phyloP scores from a whole-genome alignment of 1,284 basidiomycete genomes.

The Exobasidium cylindrosporum region DNA sequence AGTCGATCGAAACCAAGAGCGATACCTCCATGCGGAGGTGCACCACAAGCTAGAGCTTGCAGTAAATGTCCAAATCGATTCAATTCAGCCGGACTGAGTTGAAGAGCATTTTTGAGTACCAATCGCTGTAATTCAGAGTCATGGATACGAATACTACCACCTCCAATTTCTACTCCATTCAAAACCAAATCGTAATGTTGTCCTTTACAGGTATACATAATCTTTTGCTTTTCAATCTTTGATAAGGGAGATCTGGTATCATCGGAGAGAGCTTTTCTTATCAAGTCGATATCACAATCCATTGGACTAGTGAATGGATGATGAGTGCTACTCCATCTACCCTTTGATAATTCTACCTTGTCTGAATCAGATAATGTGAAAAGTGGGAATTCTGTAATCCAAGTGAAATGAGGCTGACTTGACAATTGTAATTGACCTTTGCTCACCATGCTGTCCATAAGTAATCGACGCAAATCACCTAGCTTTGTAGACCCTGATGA shows the following conservation, averaged over 20 bases:
- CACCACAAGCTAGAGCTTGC: constrained; percentile 79
- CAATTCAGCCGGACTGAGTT: constrained; percentile 72
- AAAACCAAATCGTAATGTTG: constrained; percentile 98
- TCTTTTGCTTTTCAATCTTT: not conserved
- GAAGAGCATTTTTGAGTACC: constrained; percentile 72
- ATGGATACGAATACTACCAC: constrained; percentile 88
- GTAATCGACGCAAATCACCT: constrained; percentile 59
- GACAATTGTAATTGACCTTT: not conserved
- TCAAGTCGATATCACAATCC: constrained; percentile 73
- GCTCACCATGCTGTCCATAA: not conserved
- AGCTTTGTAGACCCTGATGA: constrained; percentile 81
- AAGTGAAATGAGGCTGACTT: constrained; percentile 73
- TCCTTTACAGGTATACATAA: constrained; percentile 61
- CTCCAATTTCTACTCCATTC: constrained; percentile 88
- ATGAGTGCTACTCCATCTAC: constrained; percentile 84
- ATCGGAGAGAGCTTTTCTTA: constrained; percentile 61
- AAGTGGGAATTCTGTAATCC: constrained; percentile 93
- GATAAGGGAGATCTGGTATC: not conserved
- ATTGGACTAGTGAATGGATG: constrained; percentile 97
- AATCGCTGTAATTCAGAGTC: constrained; percentile 79
- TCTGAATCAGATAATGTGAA: constrained; percentile 84
- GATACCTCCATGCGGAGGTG: constrained; percentile 93
- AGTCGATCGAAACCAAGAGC: constrained; percentile 81
- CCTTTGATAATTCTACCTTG: constrained; percentile 72
- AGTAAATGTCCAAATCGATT: constrained; percentile 77